These are phyloP conservation scores for Coniochaeta sp. DNA, from an alignment of 2,329 filamentous ascomycete species.

Conservation along the genomic window DNA sequence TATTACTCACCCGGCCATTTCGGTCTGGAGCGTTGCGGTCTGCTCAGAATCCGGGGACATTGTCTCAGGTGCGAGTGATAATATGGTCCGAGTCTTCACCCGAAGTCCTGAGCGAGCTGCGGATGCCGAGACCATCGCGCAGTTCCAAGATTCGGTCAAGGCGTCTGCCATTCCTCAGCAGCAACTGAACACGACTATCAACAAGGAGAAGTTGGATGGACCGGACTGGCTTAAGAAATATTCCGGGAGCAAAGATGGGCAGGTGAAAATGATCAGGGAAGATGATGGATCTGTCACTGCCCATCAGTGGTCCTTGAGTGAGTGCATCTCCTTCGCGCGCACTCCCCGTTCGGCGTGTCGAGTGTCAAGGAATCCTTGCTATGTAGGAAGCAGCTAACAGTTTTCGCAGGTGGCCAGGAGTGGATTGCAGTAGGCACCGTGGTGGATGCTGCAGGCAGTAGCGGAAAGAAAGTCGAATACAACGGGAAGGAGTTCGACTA, in stretches of 20 bases:
- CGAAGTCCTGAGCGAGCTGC: constrained; percentile 63
- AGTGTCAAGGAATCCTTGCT: neutral
- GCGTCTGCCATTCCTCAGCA: constrained; percentile 82
- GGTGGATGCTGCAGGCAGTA: constrained; percentile 80
- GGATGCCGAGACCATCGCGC: constrained; percentile 55
- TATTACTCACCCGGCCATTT: constrained; percentile 94
- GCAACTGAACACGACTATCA: constrained; percentile 65
- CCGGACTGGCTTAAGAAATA: constrained; percentile 78
- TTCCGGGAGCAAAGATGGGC: constrained; percentile 89
- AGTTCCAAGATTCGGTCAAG: constrained; percentile 77
- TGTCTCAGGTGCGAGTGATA: constrained; percentile 87
- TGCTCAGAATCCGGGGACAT: constrained; percentile 82
- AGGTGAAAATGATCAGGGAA: constrained; percentile 87
- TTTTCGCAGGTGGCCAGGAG: constrained; percentile 44
- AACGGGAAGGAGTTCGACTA: constrained; percentile 88
- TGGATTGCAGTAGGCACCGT: constrained; percentile 94
- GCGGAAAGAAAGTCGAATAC: constrained; percentile 67
- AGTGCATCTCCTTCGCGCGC: neutral
- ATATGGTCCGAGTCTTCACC: constrained; percentile 77
- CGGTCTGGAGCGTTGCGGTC: constrained; percentile 87
- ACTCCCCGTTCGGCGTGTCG: neutral
- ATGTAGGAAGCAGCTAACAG: neutral
- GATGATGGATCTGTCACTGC: constrained; percentile 74
- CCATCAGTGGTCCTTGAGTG: constrained; percentile 71
- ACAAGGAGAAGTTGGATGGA: constrained; percentile 86